Base-by-base conservation (phyloP, 2,329 filamentous ascomycete genomes). In the Chalaropsis ovoidea region DNA sequence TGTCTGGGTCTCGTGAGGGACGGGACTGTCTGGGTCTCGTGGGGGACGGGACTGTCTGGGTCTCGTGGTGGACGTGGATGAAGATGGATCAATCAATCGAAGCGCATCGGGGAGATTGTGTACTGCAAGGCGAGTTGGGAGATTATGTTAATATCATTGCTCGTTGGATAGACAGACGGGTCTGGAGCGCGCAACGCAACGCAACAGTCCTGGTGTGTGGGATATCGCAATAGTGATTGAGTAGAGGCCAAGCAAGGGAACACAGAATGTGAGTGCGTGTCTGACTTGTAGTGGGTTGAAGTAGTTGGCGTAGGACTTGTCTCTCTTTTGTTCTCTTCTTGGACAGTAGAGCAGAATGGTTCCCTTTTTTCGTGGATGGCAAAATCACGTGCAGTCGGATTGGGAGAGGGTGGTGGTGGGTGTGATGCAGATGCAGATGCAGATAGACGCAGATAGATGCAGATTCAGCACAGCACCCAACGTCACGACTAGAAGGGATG, bases 321-420 rank as follows among this genome's bases (percentile, higher is more conserved):
- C 54, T 58, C 54, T 31, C 54, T 58, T 58, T n/a, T 58, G 17
- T 39, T 58, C 27, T 58, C 31, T 39, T 39, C 27, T n/a, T 39
- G 54, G 15, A 58, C 10, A 35, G n/a, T 8, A 17, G 19, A 58
- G 15, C 3, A 10, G 13, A 58, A 39, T 19, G 7, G 15, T 58
- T 58, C 54, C 54, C 54, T 27, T 58, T 58, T 31, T n/a, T 31
- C 2, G n/a, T 31, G 54, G 24, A 58, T 39, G n/a, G 47, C 54
- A 58, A 58, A 58, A 58, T 39, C 8, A 58, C 17, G 54, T 13
- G 54, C 54, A 39, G 54, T n/a, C 10, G 4, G 27, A 24, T 58
- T 39, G 39, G 5, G 15, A 19, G n/a, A 15, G 4, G 3, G 42
- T 43, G 43, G 35, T 39, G 54, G 24, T 39, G 54, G 54, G 27